Base-by-base conservation (phyloP, 805 yeast species). In the Diddensiella santjacobensis region DNA sequence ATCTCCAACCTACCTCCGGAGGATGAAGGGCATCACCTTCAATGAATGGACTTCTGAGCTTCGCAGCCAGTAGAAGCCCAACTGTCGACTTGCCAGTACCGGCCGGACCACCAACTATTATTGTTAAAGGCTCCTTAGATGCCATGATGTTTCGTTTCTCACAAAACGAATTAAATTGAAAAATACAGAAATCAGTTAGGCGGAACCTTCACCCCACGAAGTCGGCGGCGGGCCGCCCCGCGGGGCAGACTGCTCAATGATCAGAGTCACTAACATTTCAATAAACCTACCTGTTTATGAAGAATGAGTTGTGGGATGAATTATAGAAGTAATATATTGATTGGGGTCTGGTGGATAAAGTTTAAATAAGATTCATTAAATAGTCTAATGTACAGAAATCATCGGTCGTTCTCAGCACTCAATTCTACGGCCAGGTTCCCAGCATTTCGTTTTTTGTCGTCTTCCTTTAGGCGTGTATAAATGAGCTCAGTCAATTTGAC, bases 41-140 rank as follows among this genome's bases (percentile, higher is more conserved):
- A 10, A 89, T 65, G 61, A 78, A 89, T 2, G 80, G 72, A 42
- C 83, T 72, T 2, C 65, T 50, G 17, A 79, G 73, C 19, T 66
- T 60, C 18, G 67, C 51, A 0, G 83, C 65, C 18, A 90, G 59
- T 8, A 65, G 59, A 11, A 69, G 68, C 0, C 87, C 95, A 18
- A 85, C 77, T 1, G 96, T 87, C 19, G 95, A 74, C 64, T 93
- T 93, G 0, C 99, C 99, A 1, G 96, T 85, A 5, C 98, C 98
- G 0, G 96, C 90, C 0, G 98, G 96, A 0, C 99, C 99, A 10
- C 95, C 96, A 5, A 91, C 80, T 1, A 89, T 80, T 26, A 57
- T 42, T 2, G 53, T 50, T 18, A 40, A 18, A 22, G 43, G 43
- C 8, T 17, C 20, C 33, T 40, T 40, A 5, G 43, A 22, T n/a